Conservation (phyloP, 1,139 yeast species). For the Pichiaceae sp. region DNA sequence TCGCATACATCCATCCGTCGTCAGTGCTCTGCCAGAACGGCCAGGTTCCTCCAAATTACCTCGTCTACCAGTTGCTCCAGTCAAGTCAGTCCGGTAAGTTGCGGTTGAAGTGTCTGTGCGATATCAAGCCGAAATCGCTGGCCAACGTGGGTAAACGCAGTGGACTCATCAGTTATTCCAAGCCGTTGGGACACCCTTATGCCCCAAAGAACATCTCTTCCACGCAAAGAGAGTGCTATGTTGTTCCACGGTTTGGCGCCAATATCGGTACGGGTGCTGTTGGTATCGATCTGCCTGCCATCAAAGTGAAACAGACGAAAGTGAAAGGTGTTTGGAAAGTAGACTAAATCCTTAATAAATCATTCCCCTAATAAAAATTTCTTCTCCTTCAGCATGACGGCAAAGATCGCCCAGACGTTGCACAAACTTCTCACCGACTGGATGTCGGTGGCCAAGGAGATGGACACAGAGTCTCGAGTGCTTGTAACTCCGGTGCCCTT, state of each 20-base stretch:
- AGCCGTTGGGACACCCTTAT: constrained; percentile 86
- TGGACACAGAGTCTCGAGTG: constrained; percentile 29
- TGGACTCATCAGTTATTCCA: constrained; percentile 72
- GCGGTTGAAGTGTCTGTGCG: constrained; percentile 71
- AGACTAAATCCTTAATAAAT: constrained; percentile 16
- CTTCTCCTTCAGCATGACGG: constrained; percentile 3
- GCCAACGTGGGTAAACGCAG: constrained; percentile 71
- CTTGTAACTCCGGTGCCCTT: constrained; percentile 36
- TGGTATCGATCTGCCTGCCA: constrained; percentile 90
- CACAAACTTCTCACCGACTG: constrained; percentile 13
- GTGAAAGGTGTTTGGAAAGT: constrained; percentile 53
- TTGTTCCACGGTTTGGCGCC: constrained; percentile 86
- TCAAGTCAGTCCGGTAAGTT: constrained; percentile 35
- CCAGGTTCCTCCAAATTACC: constrained; percentile 62
- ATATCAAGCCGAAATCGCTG: constrained; percentile 65
- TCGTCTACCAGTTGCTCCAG: constrained; percentile 63
- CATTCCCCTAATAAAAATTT: not conserved
- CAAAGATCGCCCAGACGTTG: constrained; percentile 4
- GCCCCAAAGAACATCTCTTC: constrained; percentile 64
- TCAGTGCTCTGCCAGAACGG: constrained; percentile 55
- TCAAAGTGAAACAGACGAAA: constrained; percentile 67
- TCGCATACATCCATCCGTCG: constrained; percentile 68
- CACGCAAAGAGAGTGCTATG: constrained; percentile 75
- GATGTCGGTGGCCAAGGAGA: constrained; percentile 25
- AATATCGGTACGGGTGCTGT: constrained; percentile 73